Evolutionary conservation across 495 filamentous ascomycete species (phyloP), one percentile per base, ranked within the genome.

Genomic region (Neurospora sp.): DNA sequence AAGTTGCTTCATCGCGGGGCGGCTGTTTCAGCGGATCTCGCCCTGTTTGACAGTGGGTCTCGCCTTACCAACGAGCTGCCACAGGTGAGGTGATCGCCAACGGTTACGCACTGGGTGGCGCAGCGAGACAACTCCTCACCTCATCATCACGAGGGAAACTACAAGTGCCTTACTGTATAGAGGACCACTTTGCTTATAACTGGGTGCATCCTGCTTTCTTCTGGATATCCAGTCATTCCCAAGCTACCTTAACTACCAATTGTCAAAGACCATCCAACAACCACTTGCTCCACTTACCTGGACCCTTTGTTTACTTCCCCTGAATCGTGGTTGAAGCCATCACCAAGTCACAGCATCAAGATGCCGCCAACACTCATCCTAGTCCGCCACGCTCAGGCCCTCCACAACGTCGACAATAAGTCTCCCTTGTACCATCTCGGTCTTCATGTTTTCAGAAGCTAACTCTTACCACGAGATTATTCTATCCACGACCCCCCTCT

Each of bases 281-380:
- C 31, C 54, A 35, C 54, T 16, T 14, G 23, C 54, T 16, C 54
- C 54, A 66, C 54, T 2, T 27, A 18, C 2, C 14, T 66, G 23
- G 54, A 35, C 54, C 23, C 54, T 66, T 66, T 66, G 54, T 66
- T 66, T 66, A 66, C 54, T 66, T 62, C 12, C 54, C 54, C 54
- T 66, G 27, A 66, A 66, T 37, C 54, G 54, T 6, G 0, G 1
- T 31, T 66, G 54, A 66, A 66, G 54, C 54, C 27, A 66, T 66
- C 54, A 66, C 27, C 54, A 35, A 66, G 27, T 70, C 27, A 35
- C 69, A 42, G 27, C 48, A 9, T 59, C 11, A 70, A 71, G 2
- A 90, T 90, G 88, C 79, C 88, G 70, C 88, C 88, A 3, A 89
- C 85, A 0, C 75, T 89, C n/a, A 86, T 90, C 76, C 82, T 90